Evolutionary conservation across 2,329 filamentous ascomycete species (phyloP).

Genomic region (Paraphoma chrysanthemicola): DNA sequence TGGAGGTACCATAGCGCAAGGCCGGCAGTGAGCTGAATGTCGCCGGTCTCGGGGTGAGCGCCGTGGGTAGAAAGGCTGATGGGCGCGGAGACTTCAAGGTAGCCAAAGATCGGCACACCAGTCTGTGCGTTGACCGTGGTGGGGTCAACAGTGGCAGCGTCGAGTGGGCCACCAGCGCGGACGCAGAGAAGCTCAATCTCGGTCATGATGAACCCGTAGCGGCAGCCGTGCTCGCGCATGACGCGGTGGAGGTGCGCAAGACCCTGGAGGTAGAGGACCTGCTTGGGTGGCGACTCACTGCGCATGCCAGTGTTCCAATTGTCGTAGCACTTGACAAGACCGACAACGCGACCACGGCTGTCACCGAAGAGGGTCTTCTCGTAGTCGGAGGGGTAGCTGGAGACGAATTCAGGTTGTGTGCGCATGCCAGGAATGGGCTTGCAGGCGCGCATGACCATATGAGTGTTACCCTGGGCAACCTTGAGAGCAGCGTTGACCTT

Average conservation of each 20-base stretch:
- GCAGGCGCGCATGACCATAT: constrained; percentile 57
- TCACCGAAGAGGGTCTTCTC: constrained; percentile 58
- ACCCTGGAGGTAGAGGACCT: constrained; percentile 86
- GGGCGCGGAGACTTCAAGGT: constrained; percentile 73
- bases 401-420: constrained; percentile 71
- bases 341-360: constrained; percentile 69
- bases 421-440: constrained; percentile 51
- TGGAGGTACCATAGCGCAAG: constrained; percentile 81
- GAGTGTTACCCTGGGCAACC: constrained; percentile 73
- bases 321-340: constrained; percentile 90
- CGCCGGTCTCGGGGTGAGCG: constrained; percentile 42
- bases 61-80: constrained; percentile 59
- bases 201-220: constrained; percentile 95
- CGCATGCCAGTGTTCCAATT: constrained; percentile 97
- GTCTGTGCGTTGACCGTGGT: constrained; percentile 55
- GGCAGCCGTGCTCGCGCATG: constrained; percentile 92
- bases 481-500: constrained; percentile 86
- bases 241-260: constrained; percentile 85
- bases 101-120: constrained; percentile 80
- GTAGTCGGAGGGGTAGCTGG: constrained; percentile 64
- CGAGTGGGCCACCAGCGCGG: constrained; percentile 69
- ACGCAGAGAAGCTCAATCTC: constrained; percentile 95
- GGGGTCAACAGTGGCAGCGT: constrained; percentile 36
- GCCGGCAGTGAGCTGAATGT: constrained; percentile 69
- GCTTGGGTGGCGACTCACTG: constrained; percentile 80